Evolutionary conservation across 2,329 filamentous ascomycete species (phyloP).

Genomic region (Epichloe amarillans): DNA sequence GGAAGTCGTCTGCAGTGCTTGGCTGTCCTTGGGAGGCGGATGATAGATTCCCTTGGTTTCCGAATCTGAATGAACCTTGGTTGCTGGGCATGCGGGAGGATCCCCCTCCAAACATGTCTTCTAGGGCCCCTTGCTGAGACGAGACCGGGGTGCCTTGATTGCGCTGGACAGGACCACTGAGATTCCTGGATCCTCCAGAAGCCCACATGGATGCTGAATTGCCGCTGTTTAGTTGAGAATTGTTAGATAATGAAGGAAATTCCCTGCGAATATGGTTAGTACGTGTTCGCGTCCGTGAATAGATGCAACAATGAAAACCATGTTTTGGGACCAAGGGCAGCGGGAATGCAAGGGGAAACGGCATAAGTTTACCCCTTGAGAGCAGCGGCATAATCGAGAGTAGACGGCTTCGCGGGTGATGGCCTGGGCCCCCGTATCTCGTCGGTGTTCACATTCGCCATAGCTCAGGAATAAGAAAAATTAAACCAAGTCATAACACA

Average conservation of each 20-base stretch:
- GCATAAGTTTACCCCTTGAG: constrained; percentile 17
- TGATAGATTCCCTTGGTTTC: constrained; percentile 29
- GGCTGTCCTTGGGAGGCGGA: constrained; percentile 34
- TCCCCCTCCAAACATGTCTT: constrained; percentile 29
- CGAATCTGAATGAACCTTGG: constrained; percentile 42
- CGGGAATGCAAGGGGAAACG: neutral
- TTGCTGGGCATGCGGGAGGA: constrained; percentile 24
- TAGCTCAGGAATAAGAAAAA: neutral
- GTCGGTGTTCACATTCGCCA: constrained; percentile 7
- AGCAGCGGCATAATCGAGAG: constrained; percentile 17
- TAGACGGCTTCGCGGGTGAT: constrained; percentile 1
- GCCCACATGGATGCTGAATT: constrained; percentile 43
- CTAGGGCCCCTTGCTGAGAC: constrained; percentile 38
- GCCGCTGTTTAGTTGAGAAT: constrained; percentile 37
- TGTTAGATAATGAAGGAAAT: constrained; percentile 53
- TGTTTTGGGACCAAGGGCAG: neutral
- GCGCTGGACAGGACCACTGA: constrained; percentile 36
- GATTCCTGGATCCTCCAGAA: constrained; percentile 32
- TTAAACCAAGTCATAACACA: neutral
- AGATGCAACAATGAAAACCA: neutral
- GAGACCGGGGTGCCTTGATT: constrained; percentile 37
- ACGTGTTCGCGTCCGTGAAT: neutral
- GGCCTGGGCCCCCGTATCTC: constrained; percentile 7
- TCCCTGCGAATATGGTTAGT: constrained; percentile 30
- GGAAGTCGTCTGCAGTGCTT: constrained; percentile 44